Evolutionary conservation across 176 grass and related monocot species (phyloP), one percentile per base, ranked within the genome.

Genomic region (Musa acuminata): DNA sequence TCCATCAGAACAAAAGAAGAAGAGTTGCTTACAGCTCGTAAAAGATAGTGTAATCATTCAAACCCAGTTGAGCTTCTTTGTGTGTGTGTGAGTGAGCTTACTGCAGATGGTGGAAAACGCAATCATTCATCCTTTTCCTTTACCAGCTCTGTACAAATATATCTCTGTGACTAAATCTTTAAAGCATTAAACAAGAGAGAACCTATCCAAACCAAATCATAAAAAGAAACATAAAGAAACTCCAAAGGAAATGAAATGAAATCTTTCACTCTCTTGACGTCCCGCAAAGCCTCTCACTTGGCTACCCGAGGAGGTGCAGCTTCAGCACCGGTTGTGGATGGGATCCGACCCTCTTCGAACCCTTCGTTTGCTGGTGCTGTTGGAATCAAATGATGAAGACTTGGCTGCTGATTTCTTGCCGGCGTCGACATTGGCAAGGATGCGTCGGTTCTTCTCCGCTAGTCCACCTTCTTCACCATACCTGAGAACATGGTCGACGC

Each of bases 271-370:
- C 0, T 5, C 35, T 6, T 43, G 4, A 43, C 35, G 35, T 43
- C 35, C 35, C 4, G 35, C 35, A 43, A 6, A 43, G 35, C 35
- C 35, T 6, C 35, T 4, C 3, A 5, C 35, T 35, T 5, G 0
- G 35, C 35, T 6, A 6, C 4, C 35, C 4, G 35, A 43, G 4
- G 35, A 12, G 63, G 16, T 48, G 10, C 53, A 14, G 13, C 53
- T 59, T 75, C 55, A 75, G 55, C 72, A 43, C 1, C 72, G 29
- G 43, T 75, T 75, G 14, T 75, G 72, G 13, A 75, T 75, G 27
- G 72, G 72, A 19, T 75, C 72, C 8, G 72, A 75, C 43, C 72
- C 72, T 75, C 53, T 58, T 43, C 72, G 53, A 35, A 75, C 72
- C 3, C 54, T 60, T 48, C 72, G 53, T 19, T 75, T 75, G 55